phyloP scores from a whole-genome alignment of 441 rosid species.

The Gossypium lobatum region DNA sequence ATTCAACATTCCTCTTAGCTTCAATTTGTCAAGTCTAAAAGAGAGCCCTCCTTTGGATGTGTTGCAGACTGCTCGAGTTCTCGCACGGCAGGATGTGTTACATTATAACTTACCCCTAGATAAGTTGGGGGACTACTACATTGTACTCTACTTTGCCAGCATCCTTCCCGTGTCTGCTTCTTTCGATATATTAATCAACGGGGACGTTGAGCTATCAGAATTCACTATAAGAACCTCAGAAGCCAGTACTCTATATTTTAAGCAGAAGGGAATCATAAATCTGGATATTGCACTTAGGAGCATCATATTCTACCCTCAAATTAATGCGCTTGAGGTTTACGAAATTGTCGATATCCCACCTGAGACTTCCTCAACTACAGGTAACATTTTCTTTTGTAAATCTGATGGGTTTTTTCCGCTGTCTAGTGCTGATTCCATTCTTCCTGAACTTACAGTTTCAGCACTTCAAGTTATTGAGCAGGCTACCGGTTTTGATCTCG shows the following conservation, averaged over 20 bases:
- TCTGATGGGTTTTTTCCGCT: too few species aligned
- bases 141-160: slow-evolving; percentile 83
- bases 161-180: slow-evolving; percentile 71
- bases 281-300: slow-evolving; percentile 62
- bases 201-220: slow-evolving; percentile 39
- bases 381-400: too few species aligned
- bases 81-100: slow-evolving; percentile 47
- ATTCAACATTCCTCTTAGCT: slow-evolving; percentile 29
- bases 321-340: slow-evolving; percentile 72
- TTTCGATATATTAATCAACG: slow-evolving; percentile 56
- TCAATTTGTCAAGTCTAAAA: slow-evolving; percentile 31
- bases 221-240: slow-evolving; percentile 49
- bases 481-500: slow-evolving; percentile 63
- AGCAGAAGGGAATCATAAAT: slow-evolving; percentile 31
- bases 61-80: slow-evolving; percentile 72
- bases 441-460: slow-evolving; percentile 36
- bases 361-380: slow-evolving; percentile 77
- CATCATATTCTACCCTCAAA: slow-evolving; percentile 52
- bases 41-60: slow-evolving; percentile 71
- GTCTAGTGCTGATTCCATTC: too few species aligned
- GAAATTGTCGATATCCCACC: slow-evolving; percentile 54
- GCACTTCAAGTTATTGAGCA: slow-evolving; percentile 91
- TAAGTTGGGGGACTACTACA: slow-evolving; percentile 48
- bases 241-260: slow-evolving; percentile 45
- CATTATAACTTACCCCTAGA: slow-evolving; percentile 56